Base-by-base conservation (phyloP, 441 rosid genomes). In the Gossypium aridum region DNA sequence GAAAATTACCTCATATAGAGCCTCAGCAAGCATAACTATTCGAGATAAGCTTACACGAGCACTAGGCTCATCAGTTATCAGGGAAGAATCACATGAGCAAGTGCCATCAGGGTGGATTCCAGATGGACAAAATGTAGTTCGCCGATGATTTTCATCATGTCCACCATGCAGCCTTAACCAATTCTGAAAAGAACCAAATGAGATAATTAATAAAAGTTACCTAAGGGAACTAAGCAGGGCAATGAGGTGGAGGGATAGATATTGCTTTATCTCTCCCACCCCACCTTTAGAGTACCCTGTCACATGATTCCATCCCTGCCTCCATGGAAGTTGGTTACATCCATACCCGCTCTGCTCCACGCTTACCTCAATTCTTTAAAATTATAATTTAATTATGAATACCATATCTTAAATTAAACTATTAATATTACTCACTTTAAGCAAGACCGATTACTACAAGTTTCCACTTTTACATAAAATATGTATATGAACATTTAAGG, bases 11-110 rank as follows among this genome's bases (percentile, higher is more conserved):
- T 91, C 96, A 80, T 87, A 87, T 16, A 91, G 80, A 80, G 96
- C 93, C 80, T 91, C 93, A 47, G 96, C 90, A 53, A 91, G 93
- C 96, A 91, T 85, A 53, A 89, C 89, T 70, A 91, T 89, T 71
- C 96, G 85, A 34, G 96, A 87, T 75, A 91, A 83, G 78, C 89
- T 86, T 76, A 86, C 83, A 78, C 82, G 89, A 73, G 85, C 81
- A 78, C 78, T 80, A 23, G 89, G 76, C 72, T 86, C 89, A 26
- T 88, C 89, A 5, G 74, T 76, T 60, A 77, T 76, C 56, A 80
- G 70, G 20, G 75, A 70, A 73, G 88, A 82, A 64, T 91, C 88
- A 74, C 93, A 91, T 2, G 87, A 89, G 82, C 96, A 91, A 60
- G 80, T 66, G 59, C 93, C 93, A 71, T 85, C 87, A 66, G 80